Conservation (phyloP, 805 yeast genomes). For the Metschnikowia drakensbergensis region DNA sequence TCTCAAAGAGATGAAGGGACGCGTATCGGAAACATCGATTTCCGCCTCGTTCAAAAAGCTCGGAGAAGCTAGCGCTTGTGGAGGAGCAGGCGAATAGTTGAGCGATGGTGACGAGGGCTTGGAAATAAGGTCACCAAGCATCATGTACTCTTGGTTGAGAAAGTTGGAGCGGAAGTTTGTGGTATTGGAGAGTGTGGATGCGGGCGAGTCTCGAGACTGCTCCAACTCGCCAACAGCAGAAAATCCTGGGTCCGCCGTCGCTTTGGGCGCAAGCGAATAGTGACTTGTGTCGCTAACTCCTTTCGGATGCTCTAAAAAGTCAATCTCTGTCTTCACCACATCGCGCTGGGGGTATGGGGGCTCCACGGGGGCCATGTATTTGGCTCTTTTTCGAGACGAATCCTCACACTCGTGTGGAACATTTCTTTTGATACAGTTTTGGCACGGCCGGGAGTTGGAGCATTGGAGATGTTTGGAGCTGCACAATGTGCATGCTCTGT, state of each 20-base stretch:
- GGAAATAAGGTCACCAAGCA: conserved; percentile 48
- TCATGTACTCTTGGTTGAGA: conserved; percentile 48
- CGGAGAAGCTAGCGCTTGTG: conserved; percentile 12
- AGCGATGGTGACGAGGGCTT: conserved; percentile 40
- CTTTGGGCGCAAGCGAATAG: conserved; percentile 1
- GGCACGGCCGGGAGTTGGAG: conserved; percentile 65
- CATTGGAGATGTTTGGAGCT: conserved; percentile 73
- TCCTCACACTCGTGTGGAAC: conserved; percentile 55
- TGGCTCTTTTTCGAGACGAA: conserved; percentile 51
- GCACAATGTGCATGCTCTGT: conserved; percentile 69
- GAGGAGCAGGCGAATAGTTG: conserved; percentile 18
- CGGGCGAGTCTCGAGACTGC: conserved; percentile 7
- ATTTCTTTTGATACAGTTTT: conserved; percentile 63
- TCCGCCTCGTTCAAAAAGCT: conserved; percentile 13
- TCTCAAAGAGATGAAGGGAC: conserved; percentile 43
- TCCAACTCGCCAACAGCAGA: not conserved
- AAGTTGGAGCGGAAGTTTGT: conserved; percentile 40
- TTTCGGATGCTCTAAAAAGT: not conserved
- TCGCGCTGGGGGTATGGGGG: not conserved
- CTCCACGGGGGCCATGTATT: conserved; percentile 25
- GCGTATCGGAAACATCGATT: conserved; percentile 17
- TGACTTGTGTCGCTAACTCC: not conserved
- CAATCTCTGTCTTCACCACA: not conserved
- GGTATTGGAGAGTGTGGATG: conserved; percentile 14
- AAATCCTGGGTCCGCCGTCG: not conserved